A percentile compares a stretch with the other conserved stretches of the same genome.
These are phyloP conservation scores for Lecanicillium sp. DNA, from an alignment of 2,329 filamentous ascomycete genomes.

Conservation along the genomic window DNA sequence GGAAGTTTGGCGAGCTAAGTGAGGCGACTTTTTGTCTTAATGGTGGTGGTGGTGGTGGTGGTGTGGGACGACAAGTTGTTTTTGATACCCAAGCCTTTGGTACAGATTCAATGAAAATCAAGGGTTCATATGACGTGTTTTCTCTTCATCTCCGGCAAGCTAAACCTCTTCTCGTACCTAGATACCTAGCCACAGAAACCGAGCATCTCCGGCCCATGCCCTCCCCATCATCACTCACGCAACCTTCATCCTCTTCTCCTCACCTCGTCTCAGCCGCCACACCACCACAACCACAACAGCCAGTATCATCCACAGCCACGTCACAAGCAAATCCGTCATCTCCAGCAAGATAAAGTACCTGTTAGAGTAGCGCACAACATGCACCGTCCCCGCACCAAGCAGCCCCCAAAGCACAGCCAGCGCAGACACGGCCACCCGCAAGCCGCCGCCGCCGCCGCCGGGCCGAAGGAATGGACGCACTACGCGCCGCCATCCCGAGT, in stretches of 20 bases:
- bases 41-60: too few species aligned
- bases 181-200: too few species aligned
- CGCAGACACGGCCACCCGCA: conserved; percentile 10
- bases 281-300: conserved; percentile 14
- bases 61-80: too few species aligned
- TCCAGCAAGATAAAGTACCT: conserved; percentile 29
- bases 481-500: conserved; percentile 6
- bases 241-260: background rate
- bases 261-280: conserved; percentile 2
- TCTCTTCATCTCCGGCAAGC: too few species aligned
- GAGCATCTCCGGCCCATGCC: too few species aligned
- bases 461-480: background rate
- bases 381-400: conserved; percentile 12
- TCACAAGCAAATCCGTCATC: conserved; percentile 24
- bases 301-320: conserved; percentile 16
- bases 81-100: too few species aligned
- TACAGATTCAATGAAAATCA: too few species aligned
- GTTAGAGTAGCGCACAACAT: conserved; percentile 24
- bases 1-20: too few species aligned
- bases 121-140: too few species aligned
- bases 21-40: too few species aligned
- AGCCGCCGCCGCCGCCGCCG: background rate
- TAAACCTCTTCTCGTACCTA: too few species aligned
- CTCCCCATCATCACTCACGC: conserved; percentile 3
- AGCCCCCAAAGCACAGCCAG: conserved; percentile 9